Base-by-base conservation (phyloP, 331 rosid species). In the Rosa hybrid region DNA sequence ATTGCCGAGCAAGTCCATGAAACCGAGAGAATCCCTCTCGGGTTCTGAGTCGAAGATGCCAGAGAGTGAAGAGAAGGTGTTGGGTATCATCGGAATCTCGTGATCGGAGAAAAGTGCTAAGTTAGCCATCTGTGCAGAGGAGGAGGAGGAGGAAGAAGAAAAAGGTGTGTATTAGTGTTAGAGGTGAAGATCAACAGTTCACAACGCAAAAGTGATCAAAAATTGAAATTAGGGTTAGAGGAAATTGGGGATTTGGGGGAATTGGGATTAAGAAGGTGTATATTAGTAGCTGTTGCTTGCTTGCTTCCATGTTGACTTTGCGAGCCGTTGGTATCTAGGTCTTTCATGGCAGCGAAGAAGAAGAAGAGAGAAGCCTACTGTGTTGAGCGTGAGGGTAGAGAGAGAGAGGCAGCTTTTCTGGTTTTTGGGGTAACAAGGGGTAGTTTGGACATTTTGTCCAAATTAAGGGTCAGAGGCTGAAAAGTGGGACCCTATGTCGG, bases 21-120 rank as follows among this genome's bases (percentile, higher is more conserved):
- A 90, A 39, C 86, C 84, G 41, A 77, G 81, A 67, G 86, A 54
- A 71, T 71, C 41, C 23, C 62, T 27, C 2, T 48, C 12, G 3
- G 51, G 16, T 25, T 63, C 21, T 30, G 71, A 8, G 80, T 94
- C 96, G 54, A 90, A 92, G 75, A 91, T 48, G 83, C 63, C 76
- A 7, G 89, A 72, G 9, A 78, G 71, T 65, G 81, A 64, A 38
- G 79, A 78, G 51, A 81, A 23, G 68, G 34, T 30, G 34, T 38
- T 65, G 23, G 71, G 64, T 12, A 65, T 84, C 79, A 34, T 83
- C 81, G 83, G 86, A 86, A 84, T 88, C 81, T 85, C 91, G 30
- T 69, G 54, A 12, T 90, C 94, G 74, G 89, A 71, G 75, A 91
- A 89, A 81, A 88, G 68, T 16, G 89, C 68, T 46, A 86, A 84